Evolutionary conservation across 306 rosid genomes (phyloP).

Genomic region (Abrus precatorius): DNA sequence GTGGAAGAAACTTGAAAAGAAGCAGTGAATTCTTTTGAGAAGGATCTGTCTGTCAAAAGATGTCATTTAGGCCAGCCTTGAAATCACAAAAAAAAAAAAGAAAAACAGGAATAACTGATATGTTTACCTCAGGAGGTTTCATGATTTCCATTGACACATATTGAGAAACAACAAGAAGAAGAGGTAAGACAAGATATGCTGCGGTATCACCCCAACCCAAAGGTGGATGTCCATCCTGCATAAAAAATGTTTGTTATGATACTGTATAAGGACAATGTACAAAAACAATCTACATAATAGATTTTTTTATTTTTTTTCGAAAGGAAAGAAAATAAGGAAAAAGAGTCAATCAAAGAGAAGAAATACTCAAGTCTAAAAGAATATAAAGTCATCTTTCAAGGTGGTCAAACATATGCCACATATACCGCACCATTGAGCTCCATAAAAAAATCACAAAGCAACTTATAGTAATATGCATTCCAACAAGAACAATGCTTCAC

Average conservation of each 20-base stretch:
- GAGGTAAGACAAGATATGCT: conserved; percentile 94
- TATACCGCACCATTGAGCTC: conserved; percentile 24
- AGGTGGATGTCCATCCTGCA: conserved; percentile 99
- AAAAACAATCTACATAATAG: conserved; percentile 16
- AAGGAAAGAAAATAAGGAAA: conserved; percentile 21
- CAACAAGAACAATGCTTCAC: conserved; percentile 20
- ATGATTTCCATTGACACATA: conserved; percentile 94
- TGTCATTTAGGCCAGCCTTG: conserved; percentile 48
- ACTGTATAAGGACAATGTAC: conserved; percentile 25
- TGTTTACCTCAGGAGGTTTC: conserved; percentile 96
- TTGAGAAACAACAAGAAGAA: conserved; percentile 88
- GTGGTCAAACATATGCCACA: conserved; percentile 22
- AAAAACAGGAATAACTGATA: conserved; percentile 43
- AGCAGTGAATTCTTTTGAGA: conserved; percentile 90
- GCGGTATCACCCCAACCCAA: conserved; percentile 93
- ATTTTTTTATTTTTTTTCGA: background rate
- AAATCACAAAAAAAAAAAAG: conserved; percentile 6
- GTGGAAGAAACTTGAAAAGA: conserved; percentile 95
- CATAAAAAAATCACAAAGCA: conserved; percentile 9
- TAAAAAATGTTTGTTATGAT: conserved; percentile 36
- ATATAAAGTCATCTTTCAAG: conserved; percentile 10
- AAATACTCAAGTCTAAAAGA: conserved; percentile 23
- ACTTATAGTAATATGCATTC: background rate
- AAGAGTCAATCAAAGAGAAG: conserved; percentile 26
- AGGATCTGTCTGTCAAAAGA: conserved; percentile 91